Evolutionary conservation across 805 yeast species (phyloP), one percentile per base, ranked within the genome.

Genomic region (Scheffersomyces stipitis): DNA sequence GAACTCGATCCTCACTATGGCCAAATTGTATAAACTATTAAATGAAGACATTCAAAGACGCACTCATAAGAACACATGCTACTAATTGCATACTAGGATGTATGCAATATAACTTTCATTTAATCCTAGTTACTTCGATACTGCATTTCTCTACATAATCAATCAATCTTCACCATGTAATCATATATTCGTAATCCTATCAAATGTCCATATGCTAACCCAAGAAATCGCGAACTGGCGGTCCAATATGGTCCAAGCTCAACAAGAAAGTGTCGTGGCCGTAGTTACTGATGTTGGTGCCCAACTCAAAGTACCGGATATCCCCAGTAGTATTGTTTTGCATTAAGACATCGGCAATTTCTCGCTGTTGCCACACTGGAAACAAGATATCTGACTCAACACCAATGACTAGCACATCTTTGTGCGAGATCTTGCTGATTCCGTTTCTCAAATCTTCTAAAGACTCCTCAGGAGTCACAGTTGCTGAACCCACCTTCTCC

Each of bases 341-440:
- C 34, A 57, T 63, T 31, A 90, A 69, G 26, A 80, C 76, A 12
- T 78, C 75, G 18, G 79, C 81, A 38, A 87, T 80, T 56, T 90
- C 96, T 38, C 81, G 64, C 62, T 90, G 97, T 65, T 90, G 97
- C 96, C 96, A 87, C 26, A 83, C 86, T 1, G 97, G 97, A 69
- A 90, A 90, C 34, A 90, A 70, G 28, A 86, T 85, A 57, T 90
- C 97, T 1, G 93, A 83, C 54, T 86, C 93, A n/a, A 89, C 96
- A 8, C 97, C 97, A 35, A 90, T 75, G 3, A 90, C 86, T 38
- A 90, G 67, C 3, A 86, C 72, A 23, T 84, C 80, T 41, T 80
- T 78, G 45, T 81, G 70, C 1, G 83, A 70, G 38, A 90, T 66
- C 18, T 76, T 75, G 20, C 56, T 51, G 69, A 90, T 64, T 2